Percentiles rank a stretch among this genome's conserved stretches.
These are phyloP conservation scores for Salix brachista DNA, from an alignment of 345 rosid species.

Conservation along the genomic window DNA sequence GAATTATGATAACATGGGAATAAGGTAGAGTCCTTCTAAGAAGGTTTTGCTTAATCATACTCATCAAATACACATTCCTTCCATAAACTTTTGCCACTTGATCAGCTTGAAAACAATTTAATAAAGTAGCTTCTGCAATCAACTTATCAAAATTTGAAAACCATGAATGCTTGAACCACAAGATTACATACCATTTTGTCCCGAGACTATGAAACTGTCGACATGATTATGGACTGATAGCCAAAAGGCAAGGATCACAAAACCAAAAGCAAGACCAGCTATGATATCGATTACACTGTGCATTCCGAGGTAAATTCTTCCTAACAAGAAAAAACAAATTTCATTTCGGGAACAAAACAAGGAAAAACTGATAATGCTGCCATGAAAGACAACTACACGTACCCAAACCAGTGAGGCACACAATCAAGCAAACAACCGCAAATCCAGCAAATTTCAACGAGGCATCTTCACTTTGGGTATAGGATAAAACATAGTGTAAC, in stretches of 20 bases:
- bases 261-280: slow-evolving; percentile 69
- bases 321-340: slow-evolving; percentile 47
- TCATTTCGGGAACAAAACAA: slow-evolving; percentile 2
- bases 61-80: background rate
- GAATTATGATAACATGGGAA: background rate
- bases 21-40: background rate
- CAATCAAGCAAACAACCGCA: slow-evolving; percentile 57
- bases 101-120: slow-evolving; percentile 10
- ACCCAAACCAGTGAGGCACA: slow-evolving; percentile 71
- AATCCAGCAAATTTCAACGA: slow-evolving; percentile 47
- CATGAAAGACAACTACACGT: slow-evolving; percentile 21
- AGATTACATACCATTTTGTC: slow-evolving; percentile 66
- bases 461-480: slow-evolving; percentile 28
- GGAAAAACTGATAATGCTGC: slow-evolving; percentile 1
- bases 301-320: slow-evolving; percentile 98
- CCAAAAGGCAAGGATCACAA: slow-evolving; percentile 69
- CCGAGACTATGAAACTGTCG: slow-evolving; percentile 64
- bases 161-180: background rate
- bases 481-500: slow-evolving; percentile 54
- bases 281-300: slow-evolving; percentile 82
- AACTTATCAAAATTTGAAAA: background rate
- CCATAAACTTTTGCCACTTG: background rate
- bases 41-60: background rate
- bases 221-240: slow-evolving; percentile 50
- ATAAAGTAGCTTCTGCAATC: background rate